Evolutionary conservation across 768 basidiomycete species (phyloP).

Genomic region (Crucibulum laeve): DNA sequence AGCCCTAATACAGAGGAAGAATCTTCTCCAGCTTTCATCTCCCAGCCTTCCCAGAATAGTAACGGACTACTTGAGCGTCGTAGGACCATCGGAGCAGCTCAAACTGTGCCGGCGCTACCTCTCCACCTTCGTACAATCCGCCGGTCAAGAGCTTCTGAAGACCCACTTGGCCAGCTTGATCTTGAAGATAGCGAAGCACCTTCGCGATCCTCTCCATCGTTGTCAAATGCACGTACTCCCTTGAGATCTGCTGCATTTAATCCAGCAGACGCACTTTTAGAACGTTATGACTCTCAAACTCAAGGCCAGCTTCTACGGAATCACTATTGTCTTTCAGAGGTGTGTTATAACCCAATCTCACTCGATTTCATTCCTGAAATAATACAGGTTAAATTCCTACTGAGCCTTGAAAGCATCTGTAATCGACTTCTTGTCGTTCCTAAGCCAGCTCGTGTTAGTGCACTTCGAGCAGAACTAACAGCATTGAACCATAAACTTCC

Average conservation of each 20-base stretch:
- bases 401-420: conserved; percentile 87
- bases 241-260: conserved; percentile 39
- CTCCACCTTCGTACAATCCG: conserved; percentile 51
- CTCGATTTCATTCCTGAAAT: conserved; percentile 9
- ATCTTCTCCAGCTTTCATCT: conserved; percentile 12
- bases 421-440: conserved; percentile 90
- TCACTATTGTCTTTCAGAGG: conserved; percentile 88
- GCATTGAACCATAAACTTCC: conserved; percentile 94
- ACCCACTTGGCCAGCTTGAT: conserved; percentile 72
- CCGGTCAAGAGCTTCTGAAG: conserved; percentile 59
- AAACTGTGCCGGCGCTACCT: conserved; percentile 71
- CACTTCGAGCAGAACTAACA: conserved; percentile 93
- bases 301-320: conserved; percentile 75
- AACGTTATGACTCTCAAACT: conserved; percentile 60
- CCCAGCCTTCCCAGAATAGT: conserved; percentile 10
- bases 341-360: conserved; percentile 24
- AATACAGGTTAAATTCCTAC: conserved; percentile 75
- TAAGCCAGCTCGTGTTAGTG: conserved; percentile 90
- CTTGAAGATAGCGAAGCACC: conserved; percentile 37
- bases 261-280: conserved; percentile 53
- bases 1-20: conserved; percentile 25
- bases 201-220: conserved; percentile 70
- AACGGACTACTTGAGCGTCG: conserved; percentile 28
- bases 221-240: conserved; percentile 43
- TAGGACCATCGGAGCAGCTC: conserved; percentile 57